Evolutionary conservation across 345 rosid species (phyloP).

Genomic region (Syzygium oleosum): DNA sequence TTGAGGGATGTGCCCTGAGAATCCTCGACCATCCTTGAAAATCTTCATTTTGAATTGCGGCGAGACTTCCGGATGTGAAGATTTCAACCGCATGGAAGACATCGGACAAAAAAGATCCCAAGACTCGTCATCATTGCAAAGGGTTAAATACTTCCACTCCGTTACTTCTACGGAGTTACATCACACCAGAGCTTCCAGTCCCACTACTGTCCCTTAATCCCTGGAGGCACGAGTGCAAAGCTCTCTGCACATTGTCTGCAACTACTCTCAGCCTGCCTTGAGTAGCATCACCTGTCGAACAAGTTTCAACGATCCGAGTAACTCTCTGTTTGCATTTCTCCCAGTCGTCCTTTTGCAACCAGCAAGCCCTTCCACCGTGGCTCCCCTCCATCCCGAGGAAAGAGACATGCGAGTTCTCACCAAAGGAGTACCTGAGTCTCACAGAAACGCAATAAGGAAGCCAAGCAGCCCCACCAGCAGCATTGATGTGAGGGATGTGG

Average conservation of each 20-base stretch:
- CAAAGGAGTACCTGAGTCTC: slow-evolving; percentile 69
- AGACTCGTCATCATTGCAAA: neutral
- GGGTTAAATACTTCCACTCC: neutral
- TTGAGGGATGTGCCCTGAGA: neutral
- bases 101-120: neutral
- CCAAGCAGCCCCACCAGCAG: slow-evolving; percentile 99
- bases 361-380: slow-evolving; percentile 96
- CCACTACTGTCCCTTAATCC: slow-evolving; percentile 53
- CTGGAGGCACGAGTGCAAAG: slow-evolving; percentile 60
- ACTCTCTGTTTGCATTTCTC: slow-evolving; percentile 88
- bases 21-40: neutral
- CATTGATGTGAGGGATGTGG: slow-evolving; percentile 66
- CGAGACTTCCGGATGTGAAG: neutral
- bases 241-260: slow-evolving; percentile 77
- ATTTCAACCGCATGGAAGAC: neutral
- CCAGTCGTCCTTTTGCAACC: slow-evolving; percentile 80
- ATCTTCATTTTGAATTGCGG: neutral
- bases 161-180: neutral
- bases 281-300: slow-evolving; percentile 37
- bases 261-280: slow-evolving; percentile 75
- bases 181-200: slow-evolving; percentile 15
- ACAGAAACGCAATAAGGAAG: slow-evolving; percentile 91
- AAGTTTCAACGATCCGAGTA: slow-evolving; percentile 54
- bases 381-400: slow-evolving; percentile 96
- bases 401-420: slow-evolving; percentile 49